A percentile compares a stretch with the other conserved stretches of the same genome.
phyloP scores from a whole-genome alignment of 2,329 filamentous ascomycete species.

The Aspergillus carbonarius region DNA sequence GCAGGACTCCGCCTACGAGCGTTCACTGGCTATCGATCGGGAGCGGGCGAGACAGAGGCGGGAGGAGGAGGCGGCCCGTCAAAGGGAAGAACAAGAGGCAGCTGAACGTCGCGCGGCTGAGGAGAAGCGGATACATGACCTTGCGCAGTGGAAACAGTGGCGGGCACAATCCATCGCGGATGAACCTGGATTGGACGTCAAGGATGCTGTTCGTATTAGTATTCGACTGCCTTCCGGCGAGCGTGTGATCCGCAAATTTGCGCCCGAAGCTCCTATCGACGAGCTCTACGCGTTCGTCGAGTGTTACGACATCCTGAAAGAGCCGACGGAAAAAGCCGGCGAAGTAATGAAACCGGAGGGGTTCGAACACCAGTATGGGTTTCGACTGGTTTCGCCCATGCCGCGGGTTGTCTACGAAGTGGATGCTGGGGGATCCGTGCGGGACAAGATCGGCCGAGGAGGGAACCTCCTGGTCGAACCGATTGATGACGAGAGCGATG shows the following conservation, averaged over 20 bases:
- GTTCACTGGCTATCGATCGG: conserved; percentile 81
- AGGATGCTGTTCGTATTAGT: conserved; percentile 70
- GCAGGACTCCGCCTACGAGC: conserved; percentile 92
- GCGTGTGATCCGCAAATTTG: conserved; percentile 75
- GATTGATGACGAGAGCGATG: conserved; percentile 55
- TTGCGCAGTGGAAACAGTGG: conserved; percentile 77
- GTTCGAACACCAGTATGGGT: conserved; percentile 81
- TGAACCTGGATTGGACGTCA: conserved; percentile 65
- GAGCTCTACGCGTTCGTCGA: conserved; percentile 96
- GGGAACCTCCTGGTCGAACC: conserved; percentile 88
- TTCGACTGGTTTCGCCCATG: conserved; percentile 80
- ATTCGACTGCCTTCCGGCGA: conserved; percentile 65
- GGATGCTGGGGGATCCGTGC: conserved; percentile 64
- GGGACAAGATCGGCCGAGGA: conserved; percentile 73
- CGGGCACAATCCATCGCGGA: conserved; percentile 64
- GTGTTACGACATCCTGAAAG: conserved; percentile 69
- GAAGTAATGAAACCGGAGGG: conserved; percentile 56
- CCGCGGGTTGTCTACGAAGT: conserved; percentile 78
- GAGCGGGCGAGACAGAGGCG: conserved; percentile 74
- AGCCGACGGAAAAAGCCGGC: conserved; percentile 32
- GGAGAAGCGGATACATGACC: conserved; percentile 55
- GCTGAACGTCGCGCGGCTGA: conserved; percentile 64
- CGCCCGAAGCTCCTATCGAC: conserved; percentile 68
- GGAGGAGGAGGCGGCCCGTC: conserved; percentile 68
- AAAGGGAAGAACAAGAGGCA: conserved; percentile 64